Percentiles rank a stretch among this genome's conserved stretches.
Evolutionary conservation across 2,329 filamentous ascomycete genomes (phyloP).

Genomic region (Fusarium brachygibbosum): DNA sequence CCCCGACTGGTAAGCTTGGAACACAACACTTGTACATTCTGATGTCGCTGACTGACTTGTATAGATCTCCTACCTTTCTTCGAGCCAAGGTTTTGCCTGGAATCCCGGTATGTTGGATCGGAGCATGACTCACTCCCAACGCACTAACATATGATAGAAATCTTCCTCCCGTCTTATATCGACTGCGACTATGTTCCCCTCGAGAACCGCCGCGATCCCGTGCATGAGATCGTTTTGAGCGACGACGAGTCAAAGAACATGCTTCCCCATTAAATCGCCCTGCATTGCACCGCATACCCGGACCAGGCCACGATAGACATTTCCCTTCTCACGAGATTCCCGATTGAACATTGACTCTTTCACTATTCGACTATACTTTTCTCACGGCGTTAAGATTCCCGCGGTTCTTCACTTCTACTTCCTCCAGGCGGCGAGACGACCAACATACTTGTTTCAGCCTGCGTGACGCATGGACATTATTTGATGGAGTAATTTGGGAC

Average conservation of each 20-base stretch:
- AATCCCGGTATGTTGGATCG: slow-evolving; percentile 72
- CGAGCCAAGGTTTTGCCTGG: slow-evolving; percentile 85
- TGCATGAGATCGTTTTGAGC: slow-evolving; percentile 81
- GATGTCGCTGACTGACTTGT: slow-evolving; percentile 37
- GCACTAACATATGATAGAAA: slow-evolving; percentile 65
- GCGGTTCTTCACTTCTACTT: slow-evolving; percentile 21
- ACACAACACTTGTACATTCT: neutral
- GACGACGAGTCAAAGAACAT: slow-evolving; percentile 81
- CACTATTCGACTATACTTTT: slow-evolving; percentile 25
- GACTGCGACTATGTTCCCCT: slow-evolving; percentile 81
- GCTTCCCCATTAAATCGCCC: slow-evolving; percentile 69
- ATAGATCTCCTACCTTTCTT: slow-evolving; percentile 84
- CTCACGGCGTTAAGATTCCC: slow-evolving; percentile 41
- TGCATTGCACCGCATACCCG: slow-evolving; percentile 34
- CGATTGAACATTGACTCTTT: slow-evolving; percentile 36
- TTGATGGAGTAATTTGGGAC: slow-evolving; percentile 45
- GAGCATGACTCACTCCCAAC: neutral
- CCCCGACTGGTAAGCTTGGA: slow-evolving; percentile 73
- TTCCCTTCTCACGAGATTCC: slow-evolving; percentile 49
- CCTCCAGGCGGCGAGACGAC: slow-evolving; percentile 19
- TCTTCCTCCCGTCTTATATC: slow-evolving; percentile 83
- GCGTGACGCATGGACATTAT: slow-evolving; percentile 35
- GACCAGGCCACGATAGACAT: slow-evolving; percentile 46
- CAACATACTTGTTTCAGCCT: slow-evolving; percentile 26
- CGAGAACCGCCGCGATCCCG: slow-evolving; percentile 80